Evolutionary conservation across 768 basidiomycete genomes (phyloP).

Genomic region (Cantharellus anzutake): DNA sequence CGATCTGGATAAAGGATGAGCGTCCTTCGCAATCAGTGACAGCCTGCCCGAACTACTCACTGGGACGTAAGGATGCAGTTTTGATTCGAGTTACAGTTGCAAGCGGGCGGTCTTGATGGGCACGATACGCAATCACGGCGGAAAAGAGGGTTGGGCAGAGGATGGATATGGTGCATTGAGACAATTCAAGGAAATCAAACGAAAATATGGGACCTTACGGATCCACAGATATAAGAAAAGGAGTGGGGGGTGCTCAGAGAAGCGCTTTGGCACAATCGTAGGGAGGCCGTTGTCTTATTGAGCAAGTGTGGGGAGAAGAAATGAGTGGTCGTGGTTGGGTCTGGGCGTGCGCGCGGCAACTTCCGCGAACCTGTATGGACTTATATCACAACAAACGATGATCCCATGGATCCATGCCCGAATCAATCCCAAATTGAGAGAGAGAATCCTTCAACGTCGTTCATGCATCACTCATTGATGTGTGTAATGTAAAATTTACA

Average conservation of each 20-base stretch:
- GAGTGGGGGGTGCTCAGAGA: not conserved
- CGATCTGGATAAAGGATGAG: not conserved
- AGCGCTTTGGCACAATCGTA: not conserved
- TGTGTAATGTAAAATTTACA: too few relatives aligned
- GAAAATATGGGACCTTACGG: not conserved
- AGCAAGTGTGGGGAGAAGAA: too few relatives aligned
- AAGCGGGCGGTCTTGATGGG: not conserved
- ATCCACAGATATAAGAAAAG: not conserved
- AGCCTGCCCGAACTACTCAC: not conserved
- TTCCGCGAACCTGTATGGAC: too few relatives aligned
- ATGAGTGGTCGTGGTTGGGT: too few relatives aligned
- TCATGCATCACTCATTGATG: too few relatives aligned
- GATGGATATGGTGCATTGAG: not conserved
- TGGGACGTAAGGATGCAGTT: not conserved
- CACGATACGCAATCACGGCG: not conserved
- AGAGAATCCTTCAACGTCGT: too few relatives aligned
- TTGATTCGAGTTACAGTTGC: not conserved
- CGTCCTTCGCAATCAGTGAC: not conserved
- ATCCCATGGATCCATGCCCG: too few relatives aligned
- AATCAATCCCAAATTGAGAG: too few relatives aligned
- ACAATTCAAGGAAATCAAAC: not conserved
- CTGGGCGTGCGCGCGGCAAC: too few relatives aligned
- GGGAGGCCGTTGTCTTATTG: not conserved
- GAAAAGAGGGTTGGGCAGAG: not conserved
- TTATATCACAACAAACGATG: too few relatives aligned